These are phyloP conservation scores for Clonostachys byssicola DNA, from an alignment of 2,329 filamentous ascomycete genomes.

Conservation along the genomic window DNA sequence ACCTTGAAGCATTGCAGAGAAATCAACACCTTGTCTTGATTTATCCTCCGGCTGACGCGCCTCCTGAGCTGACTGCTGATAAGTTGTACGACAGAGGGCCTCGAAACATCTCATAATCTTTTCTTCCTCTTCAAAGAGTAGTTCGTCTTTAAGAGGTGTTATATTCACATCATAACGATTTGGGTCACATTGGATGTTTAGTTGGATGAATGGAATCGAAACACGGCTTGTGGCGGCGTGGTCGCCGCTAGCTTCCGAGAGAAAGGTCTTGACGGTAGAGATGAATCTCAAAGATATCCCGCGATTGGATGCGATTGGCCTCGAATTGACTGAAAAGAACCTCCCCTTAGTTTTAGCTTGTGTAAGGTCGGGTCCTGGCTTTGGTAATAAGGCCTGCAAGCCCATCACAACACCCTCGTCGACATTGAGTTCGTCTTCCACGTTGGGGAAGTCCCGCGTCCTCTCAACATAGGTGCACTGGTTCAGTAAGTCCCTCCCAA, in stretches of 20 bases:
- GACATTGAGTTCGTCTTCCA: too few species aligned
- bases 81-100: conserved; percentile 33
- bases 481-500: conserved; percentile 50
- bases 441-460: neutral
- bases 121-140: conserved; percentile 59
- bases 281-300: conserved; percentile 58
- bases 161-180: conserved; percentile 69
- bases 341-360: conserved; percentile 40
- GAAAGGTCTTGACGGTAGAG: conserved; percentile 43
- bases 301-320: conserved; percentile 53
- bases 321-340: conserved; percentile 65
- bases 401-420: conserved; percentile 14
- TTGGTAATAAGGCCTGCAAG: conserved; percentile 57
- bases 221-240: conserved; percentile 16
- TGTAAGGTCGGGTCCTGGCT: conserved; percentile 33
- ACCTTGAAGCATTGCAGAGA: too few species aligned
- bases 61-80: conserved; percentile 11
- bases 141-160: conserved; percentile 67
- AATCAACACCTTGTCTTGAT: too few species aligned
- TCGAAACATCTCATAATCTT: conserved; percentile 39
- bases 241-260: conserved; percentile 25
- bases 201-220: conserved; percentile 55
- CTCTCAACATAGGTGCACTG: conserved; percentile 37
- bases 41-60: too few species aligned
- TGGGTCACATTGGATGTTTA: conserved; percentile 58